Conservation (phyloP, 2,329 filamentous ascomycete species). For the Gaeumannomyces tritici region DNA sequence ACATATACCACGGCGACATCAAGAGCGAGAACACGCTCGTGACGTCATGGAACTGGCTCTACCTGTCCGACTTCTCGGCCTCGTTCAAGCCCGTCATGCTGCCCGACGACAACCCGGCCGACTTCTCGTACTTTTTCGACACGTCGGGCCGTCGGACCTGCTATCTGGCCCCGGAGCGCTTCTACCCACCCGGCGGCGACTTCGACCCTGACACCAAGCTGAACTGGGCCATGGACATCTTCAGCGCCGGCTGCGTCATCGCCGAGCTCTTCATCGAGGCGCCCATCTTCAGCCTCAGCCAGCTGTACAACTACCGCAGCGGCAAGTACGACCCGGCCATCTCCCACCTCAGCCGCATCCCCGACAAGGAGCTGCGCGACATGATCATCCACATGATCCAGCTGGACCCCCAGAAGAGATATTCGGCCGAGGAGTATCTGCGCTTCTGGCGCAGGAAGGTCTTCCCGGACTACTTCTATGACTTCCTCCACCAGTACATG, state of each 20-base stretch:
- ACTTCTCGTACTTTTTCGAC: conserved; percentile 98
- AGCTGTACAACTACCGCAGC: conserved; percentile 87
- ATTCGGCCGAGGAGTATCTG: conserved; percentile 88
- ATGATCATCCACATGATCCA: conserved; percentile 96
- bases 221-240: conserved; percentile 96
- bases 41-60: conserved; percentile 99
- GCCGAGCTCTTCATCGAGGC: conserved; percentile 92
- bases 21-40: conserved; percentile 96
- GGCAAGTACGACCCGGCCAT: conserved; percentile 85
- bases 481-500: conserved; percentile 96
- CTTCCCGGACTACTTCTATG: conserved; percentile 96
- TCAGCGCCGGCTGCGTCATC: conserved; percentile 93
- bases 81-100: conserved; percentile 90
- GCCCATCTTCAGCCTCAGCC: conserved; percentile 94
- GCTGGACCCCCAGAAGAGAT: conserved; percentile 81
- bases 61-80: conserved; percentile 93
- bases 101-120: conserved; percentile 91
- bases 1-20: conserved; percentile 95
- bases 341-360: conserved; percentile 73
- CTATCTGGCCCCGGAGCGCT: conserved; percentile 90
- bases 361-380: conserved; percentile 76
- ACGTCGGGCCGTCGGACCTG: conserved; percentile 85
- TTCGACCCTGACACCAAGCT: conserved; percentile 50
- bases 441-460: conserved; percentile 87
- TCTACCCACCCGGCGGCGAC: conserved; percentile 61